Evolutionary conservation across 2,329 filamentous ascomycete species (phyloP).

Genomic region (Monosporascus ibericus): DNA sequence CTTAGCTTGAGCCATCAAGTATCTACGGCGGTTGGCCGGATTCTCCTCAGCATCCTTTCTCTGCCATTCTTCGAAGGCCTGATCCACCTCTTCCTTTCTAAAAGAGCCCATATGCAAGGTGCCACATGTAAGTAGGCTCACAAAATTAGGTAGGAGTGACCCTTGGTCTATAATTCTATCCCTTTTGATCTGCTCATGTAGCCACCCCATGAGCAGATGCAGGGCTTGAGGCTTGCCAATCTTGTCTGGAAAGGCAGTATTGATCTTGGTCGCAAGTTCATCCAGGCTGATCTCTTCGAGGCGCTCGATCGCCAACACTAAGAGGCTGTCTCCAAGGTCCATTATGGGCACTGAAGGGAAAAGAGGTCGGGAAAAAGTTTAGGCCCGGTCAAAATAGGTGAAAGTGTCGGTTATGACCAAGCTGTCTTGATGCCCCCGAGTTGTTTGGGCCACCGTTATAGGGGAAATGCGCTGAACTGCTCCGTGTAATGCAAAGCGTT

Average conservation of each 20-base stretch:
- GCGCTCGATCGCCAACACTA: constrained; percentile 2
- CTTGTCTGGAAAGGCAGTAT: not conserved
- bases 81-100: constrained; percentile 8
- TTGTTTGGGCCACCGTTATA: no score
- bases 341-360: constrained; percentile 6
- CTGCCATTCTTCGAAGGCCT: constrained; percentile 18
- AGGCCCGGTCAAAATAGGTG: not conserved
- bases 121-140: constrained; percentile 11
- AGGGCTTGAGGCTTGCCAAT: constrained; percentile 9
- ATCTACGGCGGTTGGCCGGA: constrained; percentile 19
- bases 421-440: no score
- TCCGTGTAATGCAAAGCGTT: no score
- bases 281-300: constrained; percentile 9
- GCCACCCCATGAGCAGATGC: constrained; percentile 18
- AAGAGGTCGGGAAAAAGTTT: not conserved
- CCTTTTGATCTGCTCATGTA: constrained; percentile 19
- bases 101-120: constrained; percentile 7
- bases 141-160: constrained; percentile 13
- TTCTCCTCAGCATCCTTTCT: constrained; percentile 10
- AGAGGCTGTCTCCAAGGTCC: constrained; percentile 6
- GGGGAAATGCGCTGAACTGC: no score
- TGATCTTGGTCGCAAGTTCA: constrained; percentile 11
- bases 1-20: constrained; percentile 19
- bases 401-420: no score
- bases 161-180: constrained; percentile 13